Conservation (phyloP, 2,329 filamentous ascomycete genomes). For the Cryphonectria nitschkei region DNA sequence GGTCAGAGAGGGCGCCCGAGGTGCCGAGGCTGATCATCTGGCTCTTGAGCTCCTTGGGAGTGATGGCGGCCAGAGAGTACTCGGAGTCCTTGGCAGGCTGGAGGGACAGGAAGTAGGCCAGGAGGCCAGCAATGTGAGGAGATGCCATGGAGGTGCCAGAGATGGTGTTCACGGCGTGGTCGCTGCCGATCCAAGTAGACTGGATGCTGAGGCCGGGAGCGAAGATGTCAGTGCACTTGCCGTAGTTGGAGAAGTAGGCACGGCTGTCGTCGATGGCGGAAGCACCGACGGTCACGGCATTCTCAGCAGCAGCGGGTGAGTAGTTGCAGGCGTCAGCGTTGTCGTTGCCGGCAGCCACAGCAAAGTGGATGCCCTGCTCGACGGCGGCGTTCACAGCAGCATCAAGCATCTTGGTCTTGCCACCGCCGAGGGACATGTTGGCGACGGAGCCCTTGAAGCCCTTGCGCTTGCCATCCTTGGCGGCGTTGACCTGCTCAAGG, state of each 20-base stretch:
- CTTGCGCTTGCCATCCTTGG: constrained; percentile 89
- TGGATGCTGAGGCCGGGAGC: constrained; percentile 95
- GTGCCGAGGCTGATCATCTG: constrained; percentile 85
- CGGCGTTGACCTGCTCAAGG: constrained; percentile 71
- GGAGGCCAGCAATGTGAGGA: constrained; percentile 91
- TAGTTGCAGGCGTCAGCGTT: constrained; percentile 99
- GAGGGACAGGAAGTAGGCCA: constrained; percentile 97
- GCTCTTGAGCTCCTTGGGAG: constrained; percentile 91
- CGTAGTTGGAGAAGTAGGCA: constrained; percentile 99
- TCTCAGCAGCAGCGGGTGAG: constrained; percentile 89
- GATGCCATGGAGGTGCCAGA: constrained; percentile 99
- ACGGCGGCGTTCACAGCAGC: constrained; percentile 93
- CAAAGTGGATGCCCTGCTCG: constrained; percentile 90
- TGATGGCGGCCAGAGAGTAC: constrained; percentile 86
- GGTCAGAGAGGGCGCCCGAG: constrained; percentile 73
- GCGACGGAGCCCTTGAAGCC: constrained; percentile 98
- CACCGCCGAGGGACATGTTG: constrained; percentile 99
- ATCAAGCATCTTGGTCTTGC: constrained; percentile 92
- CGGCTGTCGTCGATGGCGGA: constrained; percentile 92
- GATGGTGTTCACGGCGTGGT: constrained; percentile 97
- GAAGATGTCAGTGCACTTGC: constrained; percentile 99
- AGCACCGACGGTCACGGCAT: constrained; percentile 94
- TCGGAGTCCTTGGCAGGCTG: constrained; percentile 89
- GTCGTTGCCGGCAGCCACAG: constrained; percentile 97
- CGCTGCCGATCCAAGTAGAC: constrained; percentile 98